Percentiles rank a stretch among this genome's conserved stretches.
Conservation (phyloP, 192 early-diverging fungal species). For the Coemansia sp. region DNA sequence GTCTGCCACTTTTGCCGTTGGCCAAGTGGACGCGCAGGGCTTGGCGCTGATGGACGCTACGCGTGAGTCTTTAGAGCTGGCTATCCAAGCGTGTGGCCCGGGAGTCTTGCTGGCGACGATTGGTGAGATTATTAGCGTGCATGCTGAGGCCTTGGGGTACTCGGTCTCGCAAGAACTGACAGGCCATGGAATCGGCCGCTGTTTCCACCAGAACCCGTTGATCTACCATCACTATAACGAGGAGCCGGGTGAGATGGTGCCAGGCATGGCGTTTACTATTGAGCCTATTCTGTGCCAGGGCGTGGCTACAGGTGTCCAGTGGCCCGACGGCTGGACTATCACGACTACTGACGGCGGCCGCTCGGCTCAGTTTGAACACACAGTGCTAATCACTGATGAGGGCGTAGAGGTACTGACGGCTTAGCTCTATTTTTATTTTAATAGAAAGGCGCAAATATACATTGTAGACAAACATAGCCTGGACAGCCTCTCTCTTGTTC, state of each 20-base stretch:
- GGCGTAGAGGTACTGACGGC: constrained; percentile 73
- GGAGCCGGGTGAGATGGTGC: constrained; percentile 68
- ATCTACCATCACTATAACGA: constrained; percentile 81
- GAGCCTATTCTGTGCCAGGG: constrained; percentile 89
- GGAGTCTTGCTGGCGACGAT: constrained; percentile 70
- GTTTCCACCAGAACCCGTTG: constrained; percentile 82
- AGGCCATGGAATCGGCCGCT: constrained; percentile 85
- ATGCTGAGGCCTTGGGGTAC: constrained; percentile 56
- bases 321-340: constrained; percentile 90
- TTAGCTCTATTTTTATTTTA: constrained; percentile 11
- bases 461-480: background rate
- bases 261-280: constrained; percentile 88
- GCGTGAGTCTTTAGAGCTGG: constrained; percentile 59
- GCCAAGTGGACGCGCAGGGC: constrained; percentile 63
- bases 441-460: background rate
- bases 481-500: background rate
- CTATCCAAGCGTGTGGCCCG: constrained; percentile 72
- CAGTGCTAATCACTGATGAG: constrained; percentile 65
- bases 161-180: constrained; percentile 73
- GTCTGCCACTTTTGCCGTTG: constrained; percentile 67
- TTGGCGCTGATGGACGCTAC: constrained; percentile 60
- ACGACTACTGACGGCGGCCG: constrained; percentile 77
- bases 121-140: constrained; percentile 64
- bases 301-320: constrained; percentile 64
- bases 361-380: constrained; percentile 89